Base-by-base conservation (phyloP, 2,329 filamentous ascomycete genomes). In the Nemania sp. region DNA sequence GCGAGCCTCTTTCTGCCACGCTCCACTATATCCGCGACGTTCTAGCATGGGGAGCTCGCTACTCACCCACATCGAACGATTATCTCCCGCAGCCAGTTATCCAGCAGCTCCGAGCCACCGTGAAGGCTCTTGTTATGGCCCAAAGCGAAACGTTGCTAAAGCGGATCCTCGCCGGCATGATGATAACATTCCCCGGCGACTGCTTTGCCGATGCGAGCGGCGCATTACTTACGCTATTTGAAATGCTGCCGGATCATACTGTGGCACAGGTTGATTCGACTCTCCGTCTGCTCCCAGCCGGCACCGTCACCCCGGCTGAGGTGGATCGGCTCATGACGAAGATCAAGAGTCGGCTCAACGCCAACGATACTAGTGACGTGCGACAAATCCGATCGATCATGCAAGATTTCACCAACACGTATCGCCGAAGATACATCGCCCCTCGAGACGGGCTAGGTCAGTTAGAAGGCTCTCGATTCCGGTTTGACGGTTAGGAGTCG, bases 171-270 rank as follows among this genome's bases (percentile, higher is more conserved):
- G 94, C 92, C 1, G 94, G 94, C 56, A 96, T 99, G 92, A 97
- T 99, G 93, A 97, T 97, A 70, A 95, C 89, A 0, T 99, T 99
- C 75, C 95, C 94, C 0, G 84, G 90, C 37, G 94, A 97, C 71
- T 97, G 92, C 74, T 96, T 97, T 68, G 87, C 92, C 0, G 94
- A 99, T 68, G 92, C 91, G 14, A 96, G 91, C 43, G 92, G 91
- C 4, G 90, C 96, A n/a, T 75, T 99, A 47, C 83, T 99, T 56
- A 86, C 88, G 3, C 79, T 97, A 60, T 96, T 99, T 68, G 88
- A 96, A 70, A 77, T 97, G 34, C 78, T 95, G 67, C 94, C 94
- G 0, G 78, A 83, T 49, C 82, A 94, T 67, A 90, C 91, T 12
- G 85, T 89, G 1, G 72, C 77, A 5, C 97, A 94, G 92, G 86